Evolutionary conservation across 345 rosid species (phyloP).

Genomic region (Pistacia vera): DNA sequence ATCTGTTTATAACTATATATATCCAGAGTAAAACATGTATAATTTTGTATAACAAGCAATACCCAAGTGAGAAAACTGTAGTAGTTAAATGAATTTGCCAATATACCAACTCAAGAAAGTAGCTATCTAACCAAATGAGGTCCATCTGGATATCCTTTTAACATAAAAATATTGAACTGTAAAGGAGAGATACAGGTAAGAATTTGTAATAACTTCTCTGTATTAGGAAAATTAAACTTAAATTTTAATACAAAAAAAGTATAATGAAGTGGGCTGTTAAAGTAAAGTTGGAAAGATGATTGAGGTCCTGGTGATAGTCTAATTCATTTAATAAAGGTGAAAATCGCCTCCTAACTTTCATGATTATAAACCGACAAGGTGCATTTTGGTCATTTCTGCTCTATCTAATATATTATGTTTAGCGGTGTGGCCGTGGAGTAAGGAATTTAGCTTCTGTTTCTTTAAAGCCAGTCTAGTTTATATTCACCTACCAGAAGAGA

Average conservation of each 20-base stretch:
- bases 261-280: conserved; percentile 9
- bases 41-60: not conserved
- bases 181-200: conserved; percentile 2
- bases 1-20: too few species aligned
- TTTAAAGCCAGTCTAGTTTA: conserved; percentile 42
- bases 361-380: conserved; percentile 28
- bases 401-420: conserved; percentile 13
- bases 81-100: conserved; percentile 30
- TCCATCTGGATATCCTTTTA: not conserved
- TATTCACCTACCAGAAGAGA: conserved; percentile 32
- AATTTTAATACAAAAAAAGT: conserved; percentile 14
- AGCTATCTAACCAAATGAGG: conserved; percentile 29
- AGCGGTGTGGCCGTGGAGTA: conserved; percentile 21
- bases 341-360: conserved; percentile 30
- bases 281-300: conserved; percentile 24
- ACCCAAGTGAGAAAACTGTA: conserved; percentile 6
- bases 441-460: conserved; percentile 28
- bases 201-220: not conserved
- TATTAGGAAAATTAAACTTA: conserved; percentile 6
- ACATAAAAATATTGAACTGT: not conserved
- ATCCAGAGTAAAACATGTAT: not conserved
- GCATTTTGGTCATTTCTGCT: conserved; percentile 25
- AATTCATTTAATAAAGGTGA: conserved; percentile 34
- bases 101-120: conserved; percentile 29
- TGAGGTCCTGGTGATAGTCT: conserved; percentile 16